Evolutionary conservation across 164 flowering plant species (phyloP).

Genomic region (Santalum album): DNA sequence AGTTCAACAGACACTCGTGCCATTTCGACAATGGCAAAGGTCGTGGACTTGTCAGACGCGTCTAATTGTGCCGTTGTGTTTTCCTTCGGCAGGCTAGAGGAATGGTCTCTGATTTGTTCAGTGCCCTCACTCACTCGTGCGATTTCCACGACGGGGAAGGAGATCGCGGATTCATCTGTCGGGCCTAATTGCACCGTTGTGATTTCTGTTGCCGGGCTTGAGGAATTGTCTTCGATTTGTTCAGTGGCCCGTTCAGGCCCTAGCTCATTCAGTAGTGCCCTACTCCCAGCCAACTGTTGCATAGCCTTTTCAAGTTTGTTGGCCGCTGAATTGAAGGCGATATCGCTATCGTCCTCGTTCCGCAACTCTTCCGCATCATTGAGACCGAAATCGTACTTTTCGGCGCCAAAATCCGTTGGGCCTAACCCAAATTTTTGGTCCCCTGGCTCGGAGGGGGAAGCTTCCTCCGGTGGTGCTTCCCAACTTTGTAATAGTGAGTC

Average conservation of each 20-base stretch:
- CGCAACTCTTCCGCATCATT: slow-evolving; percentile 14
- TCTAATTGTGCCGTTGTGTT: slow-evolving; percentile 7
- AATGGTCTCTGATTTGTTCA: no score
- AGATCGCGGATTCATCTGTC: no score
- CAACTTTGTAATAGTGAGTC: slow-evolving; percentile 16
- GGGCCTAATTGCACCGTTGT: no score
- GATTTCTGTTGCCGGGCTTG: no score
- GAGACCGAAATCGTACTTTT: no score
- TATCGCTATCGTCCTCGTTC: slow-evolving; percentile 21
- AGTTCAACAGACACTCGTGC: slow-evolving; percentile 18
- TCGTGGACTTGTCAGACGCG: slow-evolving; percentile 3
- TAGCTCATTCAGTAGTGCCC: slow-evolving; percentile 23
- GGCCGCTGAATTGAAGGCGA: slow-evolving; percentile 19
- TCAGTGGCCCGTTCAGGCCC: slow-evolving; percentile 9
- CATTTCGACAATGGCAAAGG: slow-evolving; percentile 14
- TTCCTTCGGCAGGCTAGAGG: no score
- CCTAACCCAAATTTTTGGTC: slow-evolving; percentile 19
- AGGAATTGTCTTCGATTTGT: slow-evolving; percentile 5
- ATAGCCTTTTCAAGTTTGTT: slow-evolving; percentile 30
- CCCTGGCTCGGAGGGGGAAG: no score
- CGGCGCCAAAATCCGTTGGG: slow-evolving; percentile 8
- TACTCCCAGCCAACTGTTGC: slow-evolving; percentile 26
- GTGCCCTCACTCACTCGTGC: no score
- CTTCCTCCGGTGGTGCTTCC: no score
- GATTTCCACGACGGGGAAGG: no score